Evolutionary conservation across 2,329 filamentous ascomycete genomes (phyloP).

Genomic region (Chalaropsis thielavioides): DNA sequence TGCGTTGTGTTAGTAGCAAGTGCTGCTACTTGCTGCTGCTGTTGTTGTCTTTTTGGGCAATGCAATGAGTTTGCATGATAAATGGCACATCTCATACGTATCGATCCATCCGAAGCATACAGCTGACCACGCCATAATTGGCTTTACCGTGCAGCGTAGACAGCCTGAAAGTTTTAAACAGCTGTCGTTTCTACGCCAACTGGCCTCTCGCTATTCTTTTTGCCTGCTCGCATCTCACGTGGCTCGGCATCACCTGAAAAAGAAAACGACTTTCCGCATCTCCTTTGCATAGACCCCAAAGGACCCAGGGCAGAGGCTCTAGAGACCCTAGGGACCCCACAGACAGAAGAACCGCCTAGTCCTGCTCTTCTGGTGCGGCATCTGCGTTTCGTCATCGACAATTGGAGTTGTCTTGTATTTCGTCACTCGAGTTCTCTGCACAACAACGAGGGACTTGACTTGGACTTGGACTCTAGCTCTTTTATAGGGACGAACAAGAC

Average conservation of each 20-base stretch:
- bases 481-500: too few relatives aligned
- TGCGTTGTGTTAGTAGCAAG: not conserved
- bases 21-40: not conserved
- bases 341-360: not conserved
- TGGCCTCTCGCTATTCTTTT: not conserved
- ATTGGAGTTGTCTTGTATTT: not conserved
- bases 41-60: not conserved
- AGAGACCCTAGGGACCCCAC: not conserved
- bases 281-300: not conserved
- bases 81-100: not conserved
- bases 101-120: not conserved
- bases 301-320: not conserved
- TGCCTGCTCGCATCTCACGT: not conserved
- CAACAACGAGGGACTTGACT: not conserved
- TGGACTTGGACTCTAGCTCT: not conserved
- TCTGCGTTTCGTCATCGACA: too few relatives aligned
- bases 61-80: not conserved
- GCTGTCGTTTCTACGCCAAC: not conserved
- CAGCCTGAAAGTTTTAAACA: not conserved
- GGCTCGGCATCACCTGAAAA: too few relatives aligned
- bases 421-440: not conserved
- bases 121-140: conserved; percentile 2
- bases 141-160: not conserved
- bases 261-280: too few relatives aligned
- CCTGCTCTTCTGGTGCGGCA: not conserved